phyloP scores from a whole-genome alignment of 345 rosid genomes.

The Pseudoturritis turrita region DNA sequence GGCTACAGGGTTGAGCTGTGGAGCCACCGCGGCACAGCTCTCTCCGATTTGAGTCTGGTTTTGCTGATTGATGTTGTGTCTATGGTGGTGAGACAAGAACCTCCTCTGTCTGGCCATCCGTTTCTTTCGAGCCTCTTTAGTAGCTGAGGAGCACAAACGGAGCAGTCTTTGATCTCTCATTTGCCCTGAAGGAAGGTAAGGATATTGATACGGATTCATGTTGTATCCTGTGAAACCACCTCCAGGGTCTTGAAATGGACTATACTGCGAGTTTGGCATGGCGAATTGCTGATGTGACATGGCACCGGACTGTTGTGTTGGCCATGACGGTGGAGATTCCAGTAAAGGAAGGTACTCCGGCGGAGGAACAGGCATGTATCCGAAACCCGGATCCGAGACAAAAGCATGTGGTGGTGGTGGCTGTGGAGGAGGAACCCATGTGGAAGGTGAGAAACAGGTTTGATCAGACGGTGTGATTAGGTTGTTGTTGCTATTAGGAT shows the following conservation, averaged over 20 bases:
- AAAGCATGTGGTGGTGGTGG: constrained; percentile 29
- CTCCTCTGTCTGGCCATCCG: constrained; percentile 96
- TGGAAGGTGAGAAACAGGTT: constrained; percentile 40
- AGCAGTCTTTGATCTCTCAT: constrained; percentile 44
- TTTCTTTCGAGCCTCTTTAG: constrained; percentile 96
- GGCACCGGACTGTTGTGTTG: constrained; percentile 21
- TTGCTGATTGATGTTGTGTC: constrained; percentile 21
- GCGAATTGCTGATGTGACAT: constrained; percentile 39
- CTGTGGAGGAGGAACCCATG: constrained; percentile 39
- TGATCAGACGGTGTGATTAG: constrained; percentile 36
- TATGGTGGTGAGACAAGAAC: constrained; percentile 46
- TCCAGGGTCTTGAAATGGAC: constrained; percentile 26
- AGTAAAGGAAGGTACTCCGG: constrained; percentile 22
- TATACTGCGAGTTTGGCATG: constrained; percentile 30
- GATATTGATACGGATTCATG: constrained; percentile 50
- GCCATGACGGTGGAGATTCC: constrained; percentile 28
- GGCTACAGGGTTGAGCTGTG: constrained; percentile 18
- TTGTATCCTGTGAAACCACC: constrained; percentile 46
- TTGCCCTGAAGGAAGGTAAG: constrained; percentile 35
- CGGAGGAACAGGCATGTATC: constrained; percentile 25
- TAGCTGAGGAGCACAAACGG: constrained; percentile 69
- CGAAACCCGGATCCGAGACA: constrained; percentile 40
- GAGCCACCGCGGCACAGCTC: constrained; percentile 35
- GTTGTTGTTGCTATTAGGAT: constrained; percentile 34
- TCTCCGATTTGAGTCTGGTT: constrained; percentile 42